Percentiles rank a stretch among this genome's conserved stretches.
Evolutionary conservation across 208 protist genomes (phyloP).

Genomic region (Tetramitus jugosus): DNA sequence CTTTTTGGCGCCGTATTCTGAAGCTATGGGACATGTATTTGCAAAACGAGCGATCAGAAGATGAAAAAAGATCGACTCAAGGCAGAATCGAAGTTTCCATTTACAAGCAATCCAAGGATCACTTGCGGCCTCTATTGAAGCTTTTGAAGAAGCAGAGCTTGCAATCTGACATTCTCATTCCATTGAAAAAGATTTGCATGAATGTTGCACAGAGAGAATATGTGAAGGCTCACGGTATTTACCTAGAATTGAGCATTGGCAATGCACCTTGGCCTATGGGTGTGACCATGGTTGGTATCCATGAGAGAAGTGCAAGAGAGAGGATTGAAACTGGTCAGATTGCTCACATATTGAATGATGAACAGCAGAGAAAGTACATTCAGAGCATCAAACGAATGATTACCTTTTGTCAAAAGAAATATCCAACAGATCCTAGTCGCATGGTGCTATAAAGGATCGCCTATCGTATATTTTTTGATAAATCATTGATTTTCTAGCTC

Average conservation of each 20-base stretch:
- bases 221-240: constrained; percentile 30
- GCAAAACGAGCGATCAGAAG: neutral
- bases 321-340: constrained; percentile 31
- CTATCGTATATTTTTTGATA: too few species aligned
- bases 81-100: neutral
- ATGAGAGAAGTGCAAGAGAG: constrained; percentile 29
- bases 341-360: constrained; percentile 35
- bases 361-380: constrained; percentile 37
- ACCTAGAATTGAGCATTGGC: constrained; percentile 32
- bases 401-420: constrained; percentile 23
- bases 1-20: neutral
- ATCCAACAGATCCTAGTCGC: neutral
- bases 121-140: neutral
- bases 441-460: too few species aligned
- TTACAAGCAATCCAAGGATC: neutral
- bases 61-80: neutral
- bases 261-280: constrained; percentile 41
- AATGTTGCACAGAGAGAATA: constrained; percentile 14
- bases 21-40: neutral
- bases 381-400: constrained; percentile 37
- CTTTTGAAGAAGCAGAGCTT: neutral
- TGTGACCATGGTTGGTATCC: constrained; percentile 35
- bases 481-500: too few species aligned
- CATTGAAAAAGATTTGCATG: neutral
- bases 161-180: neutral